Conservation (phyloP, 441 rosid species). For the Adansonia madagascariensis region DNA sequence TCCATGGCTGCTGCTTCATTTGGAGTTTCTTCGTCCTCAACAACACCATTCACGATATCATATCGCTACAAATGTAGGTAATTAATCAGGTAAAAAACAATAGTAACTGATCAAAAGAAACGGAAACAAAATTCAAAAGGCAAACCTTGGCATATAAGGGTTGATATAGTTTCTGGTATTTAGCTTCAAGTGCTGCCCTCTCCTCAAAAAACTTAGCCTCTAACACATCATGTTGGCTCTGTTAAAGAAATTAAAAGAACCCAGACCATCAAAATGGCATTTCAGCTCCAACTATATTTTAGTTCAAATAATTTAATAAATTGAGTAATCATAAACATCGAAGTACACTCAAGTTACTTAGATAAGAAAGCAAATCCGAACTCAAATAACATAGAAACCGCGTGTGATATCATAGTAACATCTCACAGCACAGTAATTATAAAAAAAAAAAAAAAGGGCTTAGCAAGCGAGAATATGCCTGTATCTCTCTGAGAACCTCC, state of each 20-base stretch:
- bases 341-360: neutral
- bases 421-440: neutral
- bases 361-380: neutral
- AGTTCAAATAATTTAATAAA: neutral
- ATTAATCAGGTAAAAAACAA: conserved; percentile 1
- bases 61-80: conserved; percentile 51
- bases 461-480: conserved; percentile 43
- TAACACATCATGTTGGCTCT: conserved; percentile 80
- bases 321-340: neutral
- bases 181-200: conserved; percentile 88
- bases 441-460: neutral
- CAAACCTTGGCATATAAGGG: conserved; percentile 79
- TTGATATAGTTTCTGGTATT: conserved; percentile 76
- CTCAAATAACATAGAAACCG: neutral
- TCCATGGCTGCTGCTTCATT: conserved; percentile 45
- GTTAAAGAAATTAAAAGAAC: conserved; percentile 25
- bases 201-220: conserved; percentile 92
- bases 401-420: neutral
- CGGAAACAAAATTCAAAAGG: neutral
- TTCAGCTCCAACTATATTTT: neutral
- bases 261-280: neutral
- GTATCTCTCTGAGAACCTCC: conserved; percentile 82
- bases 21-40: conserved; percentile 59
- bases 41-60: conserved; percentile 76
- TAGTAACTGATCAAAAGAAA: neutral